phyloP scores from a whole-genome alignment of 2,329 filamentous ascomycete genomes.

The Fusarium buharicum region DNA sequence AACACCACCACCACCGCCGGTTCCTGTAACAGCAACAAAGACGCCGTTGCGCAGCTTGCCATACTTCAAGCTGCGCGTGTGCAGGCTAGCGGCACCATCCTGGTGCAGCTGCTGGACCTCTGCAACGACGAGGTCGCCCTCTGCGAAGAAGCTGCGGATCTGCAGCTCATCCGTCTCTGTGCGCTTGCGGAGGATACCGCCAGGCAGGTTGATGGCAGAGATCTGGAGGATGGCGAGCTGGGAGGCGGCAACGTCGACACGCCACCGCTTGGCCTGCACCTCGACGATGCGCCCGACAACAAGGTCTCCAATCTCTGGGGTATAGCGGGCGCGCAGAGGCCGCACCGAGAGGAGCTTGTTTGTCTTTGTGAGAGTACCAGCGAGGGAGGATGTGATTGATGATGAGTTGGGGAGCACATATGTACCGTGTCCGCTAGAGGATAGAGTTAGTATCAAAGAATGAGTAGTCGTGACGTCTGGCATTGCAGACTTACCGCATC shows the following conservation, averaged over 20 bases:
- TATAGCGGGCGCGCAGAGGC: slow-evolving; percentile 91
- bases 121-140: slow-evolving; percentile 92
- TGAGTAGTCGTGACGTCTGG: slow-evolving; percentile 4
- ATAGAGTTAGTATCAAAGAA: slow-evolving; percentile 18
- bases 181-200: slow-evolving; percentile 88
- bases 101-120: slow-evolving; percentile 91
- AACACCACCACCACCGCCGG: slow-evolving; percentile 87
- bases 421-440: slow-evolving; percentile 85
- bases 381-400: slow-evolving; percentile 87
- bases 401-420: slow-evolving; percentile 72
- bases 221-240: slow-evolving; percentile 87
- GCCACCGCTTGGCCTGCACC: slow-evolving; percentile 94
- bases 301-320: slow-evolving; percentile 94
- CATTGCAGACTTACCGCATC: slow-evolving; percentile 73
- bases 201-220: slow-evolving; percentile 91
- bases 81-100: slow-evolving; percentile 86
- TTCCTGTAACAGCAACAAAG: slow-evolving; percentile 83
- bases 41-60: slow-evolving; percentile 95
- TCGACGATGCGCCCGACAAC: slow-evolving; percentile 94
- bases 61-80: slow-evolving; percentile 91
- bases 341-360: slow-evolving; percentile 96
- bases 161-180: slow-evolving; percentile 97
- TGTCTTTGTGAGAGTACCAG: slow-evolving; percentile 88
- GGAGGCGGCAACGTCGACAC: slow-evolving; percentile 90
- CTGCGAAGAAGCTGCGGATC: slow-evolving; percentile 95